These are phyloP conservation scores for Lipomyces lipofer DNA, from an alignment of 805 yeast species.

Conservation along the genomic window DNA sequence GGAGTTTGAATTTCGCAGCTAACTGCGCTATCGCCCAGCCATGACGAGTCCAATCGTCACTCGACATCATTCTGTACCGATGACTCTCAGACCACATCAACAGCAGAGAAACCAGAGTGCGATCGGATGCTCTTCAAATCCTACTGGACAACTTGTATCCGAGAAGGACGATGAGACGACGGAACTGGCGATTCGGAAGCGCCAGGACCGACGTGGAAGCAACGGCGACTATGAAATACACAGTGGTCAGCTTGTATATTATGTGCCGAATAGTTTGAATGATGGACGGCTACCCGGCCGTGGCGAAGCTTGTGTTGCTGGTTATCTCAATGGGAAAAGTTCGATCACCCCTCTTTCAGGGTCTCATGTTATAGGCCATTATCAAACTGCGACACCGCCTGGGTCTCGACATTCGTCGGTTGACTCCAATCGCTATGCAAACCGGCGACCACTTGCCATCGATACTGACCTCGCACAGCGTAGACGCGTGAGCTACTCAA, in stretches of 20 bases:
- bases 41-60: background rate
- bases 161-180: background rate
- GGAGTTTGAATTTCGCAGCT: background rate
- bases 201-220: background rate
- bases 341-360: too few relatives aligned
- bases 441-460: background rate
- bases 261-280: too few relatives aligned
- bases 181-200: background rate
- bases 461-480: background rate
- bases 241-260: too few relatives aligned
- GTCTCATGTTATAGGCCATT: too few relatives aligned
- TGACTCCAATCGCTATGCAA: background rate
- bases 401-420: too few relatives aligned
- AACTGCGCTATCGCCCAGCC: background rate
- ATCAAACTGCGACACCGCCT: too few relatives aligned
- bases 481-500: too few relatives aligned
- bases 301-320: too few relatives aligned
- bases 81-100: background rate
- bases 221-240: too few relatives aligned
- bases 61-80: conserved; percentile 5
- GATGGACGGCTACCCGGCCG: too few relatives aligned
- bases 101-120: background rate
- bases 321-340: too few relatives aligned
- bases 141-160: background rate
- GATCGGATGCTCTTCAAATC: background rate